phyloP scores from a whole-genome alignment of 2,329 filamentous ascomycete genomes.

The Diaporthe aspalathi region DNA sequence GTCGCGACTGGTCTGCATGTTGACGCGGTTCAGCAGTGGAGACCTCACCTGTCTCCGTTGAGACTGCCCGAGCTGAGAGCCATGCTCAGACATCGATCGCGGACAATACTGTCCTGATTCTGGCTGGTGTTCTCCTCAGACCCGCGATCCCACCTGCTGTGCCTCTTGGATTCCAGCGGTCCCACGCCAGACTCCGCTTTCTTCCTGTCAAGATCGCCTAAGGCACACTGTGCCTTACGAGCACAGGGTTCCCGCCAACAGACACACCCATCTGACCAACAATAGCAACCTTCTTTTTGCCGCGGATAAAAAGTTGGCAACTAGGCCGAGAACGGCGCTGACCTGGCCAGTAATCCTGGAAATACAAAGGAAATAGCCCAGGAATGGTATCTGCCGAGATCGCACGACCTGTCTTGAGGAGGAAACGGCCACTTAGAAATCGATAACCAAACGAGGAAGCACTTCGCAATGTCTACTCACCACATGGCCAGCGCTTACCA shows the following conservation, averaged over 20 bases:
- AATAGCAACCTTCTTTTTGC: slow-evolving; percentile 14
- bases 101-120: slow-evolving; percentile 8
- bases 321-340: not conserved
- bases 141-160: not conserved
- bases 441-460: not conserved
- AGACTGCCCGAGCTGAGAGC: not conserved
- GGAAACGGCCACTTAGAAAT: not conserved
- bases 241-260: slow-evolving; percentile 25
- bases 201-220: slow-evolving; percentile 10
- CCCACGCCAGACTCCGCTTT: slow-evolving; percentile 16
- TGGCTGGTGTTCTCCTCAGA: not conserved
- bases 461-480: not conserved
- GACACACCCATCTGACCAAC: slow-evolving; percentile 5
- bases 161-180: slow-evolving; percentile 11
- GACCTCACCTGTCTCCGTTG: not conserved
- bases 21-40: not conserved
- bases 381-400: slow-evolving; percentile 8
- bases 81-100: not conserved
- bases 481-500: slow-evolving; percentile 16
- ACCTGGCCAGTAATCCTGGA: not conserved
- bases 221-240: slow-evolving; percentile 14
- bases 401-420: not conserved
- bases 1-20: not conserved
- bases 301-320: not conserved
- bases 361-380: not conserved